Evolutionary conservation across 805 yeast species (phyloP).

Genomic region (Kodamaea jinghongensis): DNA sequence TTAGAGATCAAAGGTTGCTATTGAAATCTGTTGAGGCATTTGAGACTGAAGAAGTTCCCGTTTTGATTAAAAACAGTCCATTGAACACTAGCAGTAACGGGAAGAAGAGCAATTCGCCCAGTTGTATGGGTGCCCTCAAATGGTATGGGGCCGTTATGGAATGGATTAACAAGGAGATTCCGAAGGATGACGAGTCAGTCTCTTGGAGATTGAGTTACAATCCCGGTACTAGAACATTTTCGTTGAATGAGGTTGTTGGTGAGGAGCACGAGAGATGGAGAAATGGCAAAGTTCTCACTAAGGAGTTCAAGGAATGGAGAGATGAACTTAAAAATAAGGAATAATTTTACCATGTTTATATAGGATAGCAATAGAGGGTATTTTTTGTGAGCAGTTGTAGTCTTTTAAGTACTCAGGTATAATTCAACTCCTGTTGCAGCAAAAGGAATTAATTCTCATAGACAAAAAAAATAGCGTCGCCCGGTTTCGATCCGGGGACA

Average conservation of each 20-base stretch:
- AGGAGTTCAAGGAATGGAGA: constrained; percentile 38
- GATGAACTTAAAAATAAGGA: constrained; percentile 3
- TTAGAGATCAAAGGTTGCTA: constrained; percentile 69
- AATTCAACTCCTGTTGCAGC: no score
- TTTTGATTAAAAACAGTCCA: constrained; percentile 54
- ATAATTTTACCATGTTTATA: no score
- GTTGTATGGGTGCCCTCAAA: constrained; percentile 74
- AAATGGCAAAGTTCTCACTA: constrained; percentile 18
- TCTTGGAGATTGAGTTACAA: constrained; percentile 58
- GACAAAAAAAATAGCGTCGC: constrained; percentile 16
- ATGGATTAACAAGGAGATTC: constrained; percentile 60
- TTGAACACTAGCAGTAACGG: constrained; percentile 14
- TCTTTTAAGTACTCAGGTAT: no score
- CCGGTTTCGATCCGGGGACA: constrained; percentile 92
- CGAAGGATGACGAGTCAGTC: constrained; percentile 48
- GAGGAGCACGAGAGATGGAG: constrained; percentile 23
- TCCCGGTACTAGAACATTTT: constrained; percentile 51
- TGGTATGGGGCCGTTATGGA: constrained; percentile 85
- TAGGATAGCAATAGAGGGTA: no score
- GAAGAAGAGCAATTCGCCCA: constrained; percentile 44
- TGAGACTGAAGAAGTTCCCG: constrained; percentile 75
- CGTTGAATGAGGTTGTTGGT: constrained; percentile 46
- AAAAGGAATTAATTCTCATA: no score
- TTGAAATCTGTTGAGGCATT: constrained; percentile 71
- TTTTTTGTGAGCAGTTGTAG: no score